These are phyloP conservation scores for Chaetomium sp. DNA, from an alignment of 2,329 filamentous ascomycete genomes.

Conservation along the genomic window DNA sequence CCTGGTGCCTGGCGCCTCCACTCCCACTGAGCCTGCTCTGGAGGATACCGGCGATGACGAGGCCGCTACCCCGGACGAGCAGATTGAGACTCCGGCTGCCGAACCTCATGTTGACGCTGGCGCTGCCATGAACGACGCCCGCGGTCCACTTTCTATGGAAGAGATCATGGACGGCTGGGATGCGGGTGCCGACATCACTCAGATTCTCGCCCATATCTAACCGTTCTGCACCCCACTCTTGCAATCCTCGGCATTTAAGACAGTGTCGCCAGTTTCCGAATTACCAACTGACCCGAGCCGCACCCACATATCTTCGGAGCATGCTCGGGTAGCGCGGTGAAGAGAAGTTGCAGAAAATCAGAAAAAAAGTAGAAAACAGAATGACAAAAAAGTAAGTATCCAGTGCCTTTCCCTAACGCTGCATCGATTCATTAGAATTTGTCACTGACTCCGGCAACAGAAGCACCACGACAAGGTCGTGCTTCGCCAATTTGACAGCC, in stretches of 20 bases:
- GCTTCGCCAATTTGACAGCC: too few species aligned
- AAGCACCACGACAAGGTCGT: too few species aligned
- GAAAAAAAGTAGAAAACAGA: background rate
- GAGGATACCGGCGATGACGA: background rate
- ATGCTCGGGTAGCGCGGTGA: too few species aligned
- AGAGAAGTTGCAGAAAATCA: too few species aligned
- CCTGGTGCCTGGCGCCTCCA: background rate
- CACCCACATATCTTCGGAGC: too few species aligned
- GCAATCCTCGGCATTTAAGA: too few species aligned
- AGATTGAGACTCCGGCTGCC: background rate
- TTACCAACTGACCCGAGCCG: too few species aligned
- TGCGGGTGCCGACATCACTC: background rate
- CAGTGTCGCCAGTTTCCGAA: too few species aligned
- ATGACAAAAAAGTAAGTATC: background rate
- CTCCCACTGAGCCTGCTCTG: background rate
- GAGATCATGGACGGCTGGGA: conserved; percentile 4
- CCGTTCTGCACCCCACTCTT: background rate
- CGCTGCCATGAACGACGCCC: background rate
- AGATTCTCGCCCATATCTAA: conserved; percentile 1
- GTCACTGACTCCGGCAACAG: too few species aligned
- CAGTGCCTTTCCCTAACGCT: background rate
- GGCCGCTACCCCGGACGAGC: background rate
- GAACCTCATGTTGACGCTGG: background rate
- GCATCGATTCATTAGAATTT: too few species aligned
- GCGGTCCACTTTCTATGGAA: background rate